Percentiles rank a stretch among this genome's conserved stretches.
Evolutionary conservation across 495 filamentous ascomycete species (phyloP).

Genomic region (Aspergillus wentii): DNA sequence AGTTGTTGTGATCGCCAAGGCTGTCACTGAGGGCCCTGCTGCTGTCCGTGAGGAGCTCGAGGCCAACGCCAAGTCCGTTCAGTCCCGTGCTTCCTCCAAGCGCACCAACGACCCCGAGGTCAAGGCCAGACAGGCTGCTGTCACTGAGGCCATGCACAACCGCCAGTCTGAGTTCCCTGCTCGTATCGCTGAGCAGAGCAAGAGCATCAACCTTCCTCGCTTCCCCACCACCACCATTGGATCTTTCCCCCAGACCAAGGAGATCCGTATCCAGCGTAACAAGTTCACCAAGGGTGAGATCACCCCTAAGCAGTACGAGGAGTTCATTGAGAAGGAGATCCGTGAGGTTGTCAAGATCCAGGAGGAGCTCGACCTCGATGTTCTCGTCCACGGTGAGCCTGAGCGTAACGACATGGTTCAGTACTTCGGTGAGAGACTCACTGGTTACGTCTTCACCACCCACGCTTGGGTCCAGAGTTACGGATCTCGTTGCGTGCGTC

Average conservation of each 20-base stretch:
- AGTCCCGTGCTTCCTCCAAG: slow-evolving; percentile 81
- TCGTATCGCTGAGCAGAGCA: slow-evolving; percentile 80
- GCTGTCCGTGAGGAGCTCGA: slow-evolving; percentile 80
- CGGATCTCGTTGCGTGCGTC: slow-evolving; percentile 95
- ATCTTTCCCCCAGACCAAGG: slow-evolving; percentile 98
- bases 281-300: slow-evolving; percentile 99
- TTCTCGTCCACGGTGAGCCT: slow-evolving; percentile 96
- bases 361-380: slow-evolving; percentile 94
- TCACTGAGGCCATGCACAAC: slow-evolving; percentile 81
- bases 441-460: slow-evolving; percentile 98
- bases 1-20: slow-evolving; percentile 91
- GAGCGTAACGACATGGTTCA: slow-evolving; percentile 99
- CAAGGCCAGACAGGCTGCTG: slow-evolving; percentile 86
- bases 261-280: slow-evolving; percentile 92
- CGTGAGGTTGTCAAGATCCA: slow-evolving; percentile 88
- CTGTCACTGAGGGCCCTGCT: slow-evolving; percentile 84
- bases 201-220: slow-evolving; percentile 81
- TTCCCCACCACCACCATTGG: slow-evolving; percentile 99
- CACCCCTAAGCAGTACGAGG: slow-evolving; percentile 84
- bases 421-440: slow-evolving; percentile 96
- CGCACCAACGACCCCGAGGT: slow-evolving; percentile 95
- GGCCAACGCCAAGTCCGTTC: slow-evolving; percentile 88
- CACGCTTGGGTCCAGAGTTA: slow-evolving; percentile 98
- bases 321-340: slow-evolving; percentile 98
- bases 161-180: slow-evolving; percentile 81